phyloP scores from a whole-genome alignment of 2,329 filamentous ascomycete species.

The Berkeleyomyces rouxiae region DNA sequence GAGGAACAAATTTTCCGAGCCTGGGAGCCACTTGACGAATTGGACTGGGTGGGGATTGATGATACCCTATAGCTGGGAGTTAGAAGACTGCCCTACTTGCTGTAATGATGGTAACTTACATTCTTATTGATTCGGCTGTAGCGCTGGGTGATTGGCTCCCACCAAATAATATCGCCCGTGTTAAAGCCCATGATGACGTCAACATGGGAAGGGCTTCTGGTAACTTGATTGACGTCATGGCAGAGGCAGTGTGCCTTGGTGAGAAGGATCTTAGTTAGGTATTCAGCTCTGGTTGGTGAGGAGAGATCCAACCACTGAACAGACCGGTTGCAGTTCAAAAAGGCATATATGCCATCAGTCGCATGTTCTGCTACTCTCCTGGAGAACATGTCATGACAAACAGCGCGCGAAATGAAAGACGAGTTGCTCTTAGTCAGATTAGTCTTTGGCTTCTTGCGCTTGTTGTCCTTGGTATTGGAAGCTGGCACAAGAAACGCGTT shows the following conservation, averaged over 20 bases:
- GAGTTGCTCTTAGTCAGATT: conserved; percentile 98
- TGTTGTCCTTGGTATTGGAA: conserved; percentile 52
- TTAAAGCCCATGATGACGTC: conserved; percentile 94
- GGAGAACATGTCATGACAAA: conserved; percentile 64
- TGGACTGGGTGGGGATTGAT: conserved; percentile 77
- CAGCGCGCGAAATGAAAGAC: conserved; percentile 92
- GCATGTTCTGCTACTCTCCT: conserved; percentile 69
- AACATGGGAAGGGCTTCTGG: conserved; percentile 63
- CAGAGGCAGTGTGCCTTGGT: conserved; percentile 91
- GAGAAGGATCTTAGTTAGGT: conserved; percentile 88
- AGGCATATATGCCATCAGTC: conserved; percentile 67
- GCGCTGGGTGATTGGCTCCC: conserved; percentile 89
- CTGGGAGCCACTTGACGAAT: conserved; percentile 83
- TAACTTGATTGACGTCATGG: conserved; percentile 76
- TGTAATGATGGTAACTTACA: conserved; percentile 26
- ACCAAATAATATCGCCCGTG: conserved; percentile 95
- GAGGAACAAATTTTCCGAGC: conserved; percentile 83
- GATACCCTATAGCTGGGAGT: conserved; percentile 41
- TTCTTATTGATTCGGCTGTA: conserved; percentile 96
- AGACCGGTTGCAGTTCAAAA: conserved; percentile 88
- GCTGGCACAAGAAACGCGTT: conserved; percentile 52
- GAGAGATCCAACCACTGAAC: conserved; percentile 93
- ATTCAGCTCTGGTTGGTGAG: conserved; percentile 63
- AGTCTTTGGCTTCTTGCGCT: conserved; percentile 88
- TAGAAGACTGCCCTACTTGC: background rate